Evolutionary conservation across 2,329 filamentous ascomycete genomes (phyloP).

Genomic region (Beauveria sp.): DNA sequence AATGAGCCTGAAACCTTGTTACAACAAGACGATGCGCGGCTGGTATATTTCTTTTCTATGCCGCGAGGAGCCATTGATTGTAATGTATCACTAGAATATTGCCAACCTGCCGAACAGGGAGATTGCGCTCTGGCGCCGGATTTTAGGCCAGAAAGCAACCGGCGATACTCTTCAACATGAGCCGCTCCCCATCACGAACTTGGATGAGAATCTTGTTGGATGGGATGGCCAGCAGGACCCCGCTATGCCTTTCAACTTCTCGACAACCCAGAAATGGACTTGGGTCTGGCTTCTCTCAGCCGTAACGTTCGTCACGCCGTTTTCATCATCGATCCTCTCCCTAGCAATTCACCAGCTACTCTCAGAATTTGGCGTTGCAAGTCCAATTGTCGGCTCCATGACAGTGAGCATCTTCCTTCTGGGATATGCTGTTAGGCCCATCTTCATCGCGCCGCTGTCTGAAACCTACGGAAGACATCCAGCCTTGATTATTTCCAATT

Average conservation of each 20-base stretch:
- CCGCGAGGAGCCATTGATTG: no score
- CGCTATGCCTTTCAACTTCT: slow-evolving; percentile 59
- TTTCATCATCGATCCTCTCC: slow-evolving; percentile 14
- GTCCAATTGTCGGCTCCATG: not conserved
- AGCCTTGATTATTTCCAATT: slow-evolving; percentile 29
- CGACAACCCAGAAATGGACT: slow-evolving; percentile 31
- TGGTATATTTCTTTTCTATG: no score
- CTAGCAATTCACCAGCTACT: slow-evolving; percentile 12
- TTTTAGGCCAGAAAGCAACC: no score
- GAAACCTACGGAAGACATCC: slow-evolving; percentile 13
- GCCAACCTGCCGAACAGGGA: no score
- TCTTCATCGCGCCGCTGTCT: not conserved
- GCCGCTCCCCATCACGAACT: not conserved
- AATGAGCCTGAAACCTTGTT: no score
- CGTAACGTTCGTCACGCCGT: slow-evolving; percentile 20
- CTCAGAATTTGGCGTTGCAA: slow-evolving; percentile 14
- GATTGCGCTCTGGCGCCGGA: no score
- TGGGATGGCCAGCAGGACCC: slow-evolving; percentile 50
- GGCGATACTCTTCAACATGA: no score
- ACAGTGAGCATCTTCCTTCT: slow-evolving; percentile 1
- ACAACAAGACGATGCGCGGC: no score
- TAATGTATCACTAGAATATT: no score
- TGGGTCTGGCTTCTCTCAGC: slow-evolving; percentile 25
- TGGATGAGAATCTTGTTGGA: slow-evolving; percentile 36
- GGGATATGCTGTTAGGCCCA: slow-evolving; percentile 3